Percentiles rank a stretch among this genome's conserved stretches.
Conservation (phyloP, 2,329 filamentous ascomycete genomes). For the Epichloe coenophiala region DNA sequence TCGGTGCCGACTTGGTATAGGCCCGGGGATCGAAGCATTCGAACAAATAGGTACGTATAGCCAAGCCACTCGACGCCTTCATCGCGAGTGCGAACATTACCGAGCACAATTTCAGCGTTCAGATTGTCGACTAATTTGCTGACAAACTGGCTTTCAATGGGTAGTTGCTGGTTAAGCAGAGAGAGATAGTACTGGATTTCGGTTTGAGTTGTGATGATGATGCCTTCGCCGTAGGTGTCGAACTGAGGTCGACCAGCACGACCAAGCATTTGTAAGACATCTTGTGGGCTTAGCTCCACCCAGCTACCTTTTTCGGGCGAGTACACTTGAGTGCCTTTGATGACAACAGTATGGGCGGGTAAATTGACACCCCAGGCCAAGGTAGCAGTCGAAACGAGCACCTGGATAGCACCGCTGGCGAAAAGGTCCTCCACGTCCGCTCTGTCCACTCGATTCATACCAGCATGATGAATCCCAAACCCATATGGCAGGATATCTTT, state of each 20-base stretch:
- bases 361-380: conserved; percentile 98
- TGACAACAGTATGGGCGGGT: conserved; percentile 94
- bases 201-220: conserved; percentile 90
- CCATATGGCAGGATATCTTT: conserved; percentile 94
- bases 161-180: conserved; percentile 89
- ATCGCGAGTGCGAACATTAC: conserved; percentile 80
- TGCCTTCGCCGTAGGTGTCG: conserved; percentile 95
- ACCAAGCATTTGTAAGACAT: conserved; percentile 96
- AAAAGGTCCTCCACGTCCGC: conserved; percentile 93
- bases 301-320: conserved; percentile 97
- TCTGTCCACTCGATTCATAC: conserved; percentile 91
- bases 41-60: conserved; percentile 94
- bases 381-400: conserved; percentile 95
- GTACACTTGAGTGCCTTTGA: conserved; percentile 97
- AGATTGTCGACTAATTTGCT: conserved; percentile 89
- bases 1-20: conserved; percentile 93
- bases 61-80: conserved; percentile 98
- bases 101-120: conserved; percentile 90
- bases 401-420: conserved; percentile 78
- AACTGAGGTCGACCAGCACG: conserved; percentile 93
- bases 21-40: conserved; percentile 90
- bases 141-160: conserved; percentile 92
- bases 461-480: conserved; percentile 95
- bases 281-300: conserved; percentile 94
- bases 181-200: conserved; percentile 98